Base-by-base conservation (phyloP, 2,329 filamentous ascomycete species). In the Biscogniauxia sp. region DNA sequence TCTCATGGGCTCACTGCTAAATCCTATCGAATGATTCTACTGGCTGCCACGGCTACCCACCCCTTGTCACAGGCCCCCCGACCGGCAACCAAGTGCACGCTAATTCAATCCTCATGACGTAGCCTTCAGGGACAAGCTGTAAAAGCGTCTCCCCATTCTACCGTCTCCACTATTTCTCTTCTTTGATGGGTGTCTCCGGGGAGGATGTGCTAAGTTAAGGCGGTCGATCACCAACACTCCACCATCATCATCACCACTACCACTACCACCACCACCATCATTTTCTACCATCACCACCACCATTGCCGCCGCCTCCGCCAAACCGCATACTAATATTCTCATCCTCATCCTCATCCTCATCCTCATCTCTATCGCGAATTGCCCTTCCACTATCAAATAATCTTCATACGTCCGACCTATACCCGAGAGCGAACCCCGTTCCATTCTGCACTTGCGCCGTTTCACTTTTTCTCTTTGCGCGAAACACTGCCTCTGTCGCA, bases 31-130 rank as follows among this genome's bases (percentile, higher is more conserved):
- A 41, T 26, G 17, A 15, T 15, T 57, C 23, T 26, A 28, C 51
- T 52, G 56, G 53, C 45, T 11, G 57, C 26, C 56, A 57, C 45
- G 49, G 37, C 53, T 57, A n/a, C 53, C 37, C 37, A 5, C 25
- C 54, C 59, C 11, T 58, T 52, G 57, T 57, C 32, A 9, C 32
- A 57, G 32, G 32, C 28, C 52, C n/a, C 9, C 6, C 56, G 7
- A 58, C 25, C 54, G 49, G 11, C 53, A 20, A 28, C 53, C 54
- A 57, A 58, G 57, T 37, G 11, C 19, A 20, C 28, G 41, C 23
- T 45, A 45, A 45, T 45, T 13, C 28, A 45, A 45, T 45, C 13
- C 37, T n/a, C 37, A 45, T 45, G 37, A 45, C 37, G 37, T 45
- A 45, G 37, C 15, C 37, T 45, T n/a, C 37, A 45, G 37, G 37